A percentile compares a stretch with the other conserved stretches of the same genome.
Evolutionary conservation across 2,329 filamentous ascomycete species (phyloP).

Genomic region (Knoxdaviesia capensis): DNA sequence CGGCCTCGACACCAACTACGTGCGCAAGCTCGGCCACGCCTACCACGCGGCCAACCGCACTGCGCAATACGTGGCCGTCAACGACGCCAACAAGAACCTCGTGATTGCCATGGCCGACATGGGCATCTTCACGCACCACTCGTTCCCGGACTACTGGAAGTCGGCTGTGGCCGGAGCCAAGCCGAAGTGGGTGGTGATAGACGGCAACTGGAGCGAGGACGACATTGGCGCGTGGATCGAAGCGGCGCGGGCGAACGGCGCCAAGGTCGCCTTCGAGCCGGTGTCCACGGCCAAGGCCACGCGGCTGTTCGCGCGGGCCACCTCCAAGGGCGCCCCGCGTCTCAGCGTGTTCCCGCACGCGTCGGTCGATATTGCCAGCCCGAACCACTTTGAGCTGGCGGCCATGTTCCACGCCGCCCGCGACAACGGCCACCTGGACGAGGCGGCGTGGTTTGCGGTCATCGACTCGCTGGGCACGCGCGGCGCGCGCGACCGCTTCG

Average conservation of each 20-base stretch:
- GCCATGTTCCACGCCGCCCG: constrained; percentile 60
- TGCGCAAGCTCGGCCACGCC: constrained; percentile 33
- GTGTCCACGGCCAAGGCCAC: constrained; percentile 66
- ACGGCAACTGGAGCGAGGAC: constrained; percentile 62
- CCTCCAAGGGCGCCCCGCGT: constrained; percentile 13
- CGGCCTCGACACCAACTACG: constrained; percentile 42
- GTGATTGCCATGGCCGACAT: constrained; percentile 94
- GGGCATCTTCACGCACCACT: constrained; percentile 50
- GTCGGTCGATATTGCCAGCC: constrained; percentile 55
- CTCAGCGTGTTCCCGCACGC: constrained; percentile 36
- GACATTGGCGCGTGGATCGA: constrained; percentile 49
- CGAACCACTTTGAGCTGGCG: constrained; percentile 64
- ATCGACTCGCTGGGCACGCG: constrained; percentile 65
- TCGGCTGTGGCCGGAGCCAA: constrained; percentile 31
- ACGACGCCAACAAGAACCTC: constrained; percentile 64
- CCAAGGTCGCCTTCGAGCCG: constrained; percentile 64
- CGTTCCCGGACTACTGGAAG: constrained; percentile 36
- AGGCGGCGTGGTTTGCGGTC: constrained; percentile 53
- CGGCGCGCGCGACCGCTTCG: constrained; percentile 52
- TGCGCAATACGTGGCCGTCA: constrained; percentile 81
- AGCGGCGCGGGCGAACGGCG: constrained; percentile 32
- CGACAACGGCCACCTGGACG: constrained; percentile 45
- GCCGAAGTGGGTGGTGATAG: constrained; percentile 65
- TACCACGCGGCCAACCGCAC: constrained; percentile 40
- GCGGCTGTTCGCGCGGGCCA: constrained; percentile 36